Base-by-base conservation (phyloP, 768 basidiomycete genomes). In the Boletus tomentosulus region DNA sequence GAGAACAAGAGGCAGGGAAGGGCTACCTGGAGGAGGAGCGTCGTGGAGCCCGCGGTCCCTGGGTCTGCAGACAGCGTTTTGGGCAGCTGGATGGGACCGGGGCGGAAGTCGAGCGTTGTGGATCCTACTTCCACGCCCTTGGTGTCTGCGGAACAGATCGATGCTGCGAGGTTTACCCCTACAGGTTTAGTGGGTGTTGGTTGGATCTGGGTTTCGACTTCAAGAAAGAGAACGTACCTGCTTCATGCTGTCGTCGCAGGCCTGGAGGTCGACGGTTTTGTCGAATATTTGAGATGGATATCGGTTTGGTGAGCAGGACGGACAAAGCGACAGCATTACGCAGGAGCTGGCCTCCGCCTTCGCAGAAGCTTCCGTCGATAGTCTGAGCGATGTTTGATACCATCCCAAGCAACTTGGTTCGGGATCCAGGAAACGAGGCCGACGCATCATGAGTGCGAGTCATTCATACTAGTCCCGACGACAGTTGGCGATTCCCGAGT, bases 291-390 rank as follows among this genome's bases (percentile, higher is more conserved):
- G 77, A 65, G 45, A 90, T 80, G 4, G 73, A 70, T 27, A 89
- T 72, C 1, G 84, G 81, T 53, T 77, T 83, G n/a, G 70, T 70
- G 15, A 89, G 73, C 16, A 90, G 71, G 9, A 82, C 79, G n/a
- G 89, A 80, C 34, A 89, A 71, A 1, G 86, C 74, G 33, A 87
- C 75, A 0, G 84, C 73, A 59, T 87, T 89, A 46, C 89, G 81
- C 27, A 91, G 70, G 37, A 90, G 79, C 61, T 90, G 88, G 0
- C 89, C 88, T 2, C 89, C 87, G 22, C 78, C 78, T 61, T 79
- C 78, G 27, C 78, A 68, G 45, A 71, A 70, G 53, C 76, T 71
- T 33, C 78, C 78, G 51, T 78, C 77, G 22, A 78, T 64, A 19
- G 19, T 19, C 19, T 19, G 19, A 19, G 19, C 19, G 19, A 19